These are phyloP conservation scores for Aspergillus sp. DNA, from an alignment of 2,329 filamentous ascomycete species.

Conservation along the genomic window DNA sequence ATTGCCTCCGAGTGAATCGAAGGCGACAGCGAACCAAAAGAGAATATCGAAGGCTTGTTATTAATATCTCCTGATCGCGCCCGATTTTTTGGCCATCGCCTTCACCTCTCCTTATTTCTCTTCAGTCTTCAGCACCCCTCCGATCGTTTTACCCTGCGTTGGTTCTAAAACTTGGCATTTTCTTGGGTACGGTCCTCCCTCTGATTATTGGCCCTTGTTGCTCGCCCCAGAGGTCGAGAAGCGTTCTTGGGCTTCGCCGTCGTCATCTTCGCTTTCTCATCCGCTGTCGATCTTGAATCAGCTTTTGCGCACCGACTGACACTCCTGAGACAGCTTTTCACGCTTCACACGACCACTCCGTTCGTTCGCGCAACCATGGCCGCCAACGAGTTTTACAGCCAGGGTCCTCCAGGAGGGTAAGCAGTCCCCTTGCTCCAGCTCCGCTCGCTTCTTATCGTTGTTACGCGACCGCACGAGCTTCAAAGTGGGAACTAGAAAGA, in stretches of 20 bases:
- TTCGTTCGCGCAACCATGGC: constrained; percentile 18
- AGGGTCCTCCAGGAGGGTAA: constrained; percentile 36
- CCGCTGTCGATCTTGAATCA: constrained; percentile 3
- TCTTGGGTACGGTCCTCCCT: constrained; percentile 19
- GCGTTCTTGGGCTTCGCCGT: background rate
- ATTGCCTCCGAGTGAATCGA: background rate
- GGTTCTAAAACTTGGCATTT: constrained; percentile 22
- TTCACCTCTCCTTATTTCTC: background rate
- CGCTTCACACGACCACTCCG: background rate
- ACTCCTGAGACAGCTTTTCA: background rate
- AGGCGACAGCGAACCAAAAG: background rate
- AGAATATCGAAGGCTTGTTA: background rate
- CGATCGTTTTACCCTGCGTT: background rate
- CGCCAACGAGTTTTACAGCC: constrained; percentile 22
- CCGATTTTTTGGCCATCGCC: background rate
- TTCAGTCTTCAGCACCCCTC: background rate
- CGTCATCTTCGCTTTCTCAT: background rate
- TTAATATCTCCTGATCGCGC: background rate
- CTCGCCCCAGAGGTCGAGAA: constrained; percentile 4
- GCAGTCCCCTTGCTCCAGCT: constrained; percentile 14
- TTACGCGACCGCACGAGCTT: background rate
- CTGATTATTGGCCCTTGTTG: constrained; percentile 16
- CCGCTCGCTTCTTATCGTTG: background rate
- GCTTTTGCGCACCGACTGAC: background rate
- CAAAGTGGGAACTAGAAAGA: background rate